A percentile compares a stretch with the other conserved stretches of the same genome.
phyloP scores from a whole-genome alignment of 805 yeast genomes.

The Saturnispora saitoi region DNA sequence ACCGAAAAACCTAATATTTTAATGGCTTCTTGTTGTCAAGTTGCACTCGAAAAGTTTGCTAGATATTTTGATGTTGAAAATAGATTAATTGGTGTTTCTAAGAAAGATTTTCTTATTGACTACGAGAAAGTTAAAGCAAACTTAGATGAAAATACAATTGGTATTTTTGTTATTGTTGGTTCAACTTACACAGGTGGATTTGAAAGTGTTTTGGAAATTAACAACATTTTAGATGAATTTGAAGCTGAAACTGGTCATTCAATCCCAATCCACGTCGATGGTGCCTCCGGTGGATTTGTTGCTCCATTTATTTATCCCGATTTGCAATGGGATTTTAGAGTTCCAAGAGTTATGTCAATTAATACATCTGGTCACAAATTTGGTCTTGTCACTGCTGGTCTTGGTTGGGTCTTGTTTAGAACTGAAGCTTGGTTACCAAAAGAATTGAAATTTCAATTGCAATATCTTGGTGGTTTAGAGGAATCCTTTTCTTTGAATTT shows the following conservation, averaged over 20 bases:
- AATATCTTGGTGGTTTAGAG: constrained; percentile 82
- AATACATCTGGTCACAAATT: constrained; percentile 91
- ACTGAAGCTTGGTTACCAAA: constrained; percentile 56
- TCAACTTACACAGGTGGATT: constrained; percentile 92
- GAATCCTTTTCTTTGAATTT: constrained; percentile 82
- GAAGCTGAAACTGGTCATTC: constrained; percentile 57
- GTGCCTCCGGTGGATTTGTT: constrained; percentile 84
- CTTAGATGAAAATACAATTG: constrained; percentile 88
- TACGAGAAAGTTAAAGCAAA: constrained; percentile 47
- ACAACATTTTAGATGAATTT: constrained; percentile 57
- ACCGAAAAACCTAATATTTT: constrained; percentile 67
- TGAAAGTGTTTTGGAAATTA: constrained; percentile 61
- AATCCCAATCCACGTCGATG: constrained; percentile 87
- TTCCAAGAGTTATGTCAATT: constrained; percentile 71
- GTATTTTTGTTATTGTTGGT: constrained; percentile 80
- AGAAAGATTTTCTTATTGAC: constrained; percentile 59
- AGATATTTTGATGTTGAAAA: constrained; percentile 88
- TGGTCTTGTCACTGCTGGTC: constrained; percentile 84
- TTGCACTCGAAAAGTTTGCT: constrained; percentile 90
- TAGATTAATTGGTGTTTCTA: constrained; percentile 59
- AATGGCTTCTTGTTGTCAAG: constrained; percentile 92
- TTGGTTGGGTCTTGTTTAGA: constrained; percentile 89
- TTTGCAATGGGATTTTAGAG: constrained; percentile 74
- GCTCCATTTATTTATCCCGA: constrained; percentile 80
- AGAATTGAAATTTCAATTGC: constrained; percentile 65